Base-by-base conservation (phyloP, 23 red algal species). In the Agarophyton chilense region DNA sequence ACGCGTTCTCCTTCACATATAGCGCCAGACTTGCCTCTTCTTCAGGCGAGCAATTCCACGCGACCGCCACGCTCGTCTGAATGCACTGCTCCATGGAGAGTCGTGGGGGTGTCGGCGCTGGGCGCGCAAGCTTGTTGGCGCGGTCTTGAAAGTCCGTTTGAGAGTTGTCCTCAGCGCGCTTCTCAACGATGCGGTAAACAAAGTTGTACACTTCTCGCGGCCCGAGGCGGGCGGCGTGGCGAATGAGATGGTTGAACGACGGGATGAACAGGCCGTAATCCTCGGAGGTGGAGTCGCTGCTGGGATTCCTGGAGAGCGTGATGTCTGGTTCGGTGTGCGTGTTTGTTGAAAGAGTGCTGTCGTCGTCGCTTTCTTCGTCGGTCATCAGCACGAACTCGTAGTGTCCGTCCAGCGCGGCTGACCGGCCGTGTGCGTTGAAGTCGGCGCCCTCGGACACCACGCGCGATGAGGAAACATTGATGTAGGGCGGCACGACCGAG, bases 211-310 rank as follows among this genome's bases (percentile, higher is more conserved):
- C 88, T 64, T 91, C 88, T 3, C 77, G 1, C 11, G 88, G 88
- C 1, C 88, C 76, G 41, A 91, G 46, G 31, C 19, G 13, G 18
- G 72, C 88, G 10, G 77, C 88, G 36, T 71, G 88, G 6, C 62
- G 73, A 51, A 47, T 21, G 13, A 60, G 64, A 19, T 57, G 76
- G 39, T 72, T 76, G 52, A 91, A 91, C 13, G 75, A 82, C 50
- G 88, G 88, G 19, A 91, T 82, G 51, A 82, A 82, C 52, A 91
- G 34, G 8, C 76, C 88, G 77, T 82, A 82, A 42, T 91, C 88
- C 33, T 81, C 75, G 25, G 4, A 61, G 14, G 17, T 72, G n/a
- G 68, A 34, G 10, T 50, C 38, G 11, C 16, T 34, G 19, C 54
- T 47, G 3, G 21, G 43, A 2, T 71, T 70, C 36, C 46, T 52